A percentile compares a stretch with the other conserved stretches of the same genome.
These are phyloP conservation scores for Fusarium annulatum DNA, from an alignment of 2,329 filamentous ascomycete genomes.

Conservation along the genomic window DNA sequence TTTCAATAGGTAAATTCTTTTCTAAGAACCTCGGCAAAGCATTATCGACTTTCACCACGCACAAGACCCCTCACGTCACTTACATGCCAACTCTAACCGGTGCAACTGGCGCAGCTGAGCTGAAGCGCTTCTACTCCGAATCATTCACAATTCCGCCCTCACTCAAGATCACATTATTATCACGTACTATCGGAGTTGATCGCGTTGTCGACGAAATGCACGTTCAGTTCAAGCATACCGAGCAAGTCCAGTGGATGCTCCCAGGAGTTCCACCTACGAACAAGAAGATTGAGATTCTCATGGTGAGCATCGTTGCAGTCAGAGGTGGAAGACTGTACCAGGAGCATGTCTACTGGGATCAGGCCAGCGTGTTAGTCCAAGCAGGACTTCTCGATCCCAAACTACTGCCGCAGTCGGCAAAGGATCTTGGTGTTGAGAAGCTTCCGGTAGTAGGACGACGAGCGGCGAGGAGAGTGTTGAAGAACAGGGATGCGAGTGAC, in stretches of 20 bases:
- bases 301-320: conserved; percentile 69
- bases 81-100: conserved; percentile 74
- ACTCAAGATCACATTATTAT: conserved; percentile 69
- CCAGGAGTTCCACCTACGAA: conserved; percentile 68
- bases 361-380: conserved; percentile 69
- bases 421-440: conserved; percentile 49
- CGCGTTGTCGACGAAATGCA: conserved; percentile 74
- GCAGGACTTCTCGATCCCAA: conserved; percentile 64
- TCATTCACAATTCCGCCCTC: conserved; percentile 74
- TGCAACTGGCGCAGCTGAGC: conserved; percentile 67
- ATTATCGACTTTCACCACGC: conserved; percentile 69
- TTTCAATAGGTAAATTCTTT: conserved; percentile 61
- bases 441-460: conserved; percentile 55
- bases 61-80: conserved; percentile 74
- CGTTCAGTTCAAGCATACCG: conserved; percentile 67
- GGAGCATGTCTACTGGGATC: conserved; percentile 74
- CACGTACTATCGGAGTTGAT: conserved; percentile 72
- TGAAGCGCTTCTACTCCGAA: conserved; percentile 72
- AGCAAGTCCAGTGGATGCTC: conserved; percentile 69
- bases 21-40: conserved; percentile 68
- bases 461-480: conserved; percentile 52
- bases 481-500: conserved; percentile 35
- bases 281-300: conserved; percentile 63
- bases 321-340: conserved; percentile 69
- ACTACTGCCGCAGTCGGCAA: conserved; percentile 50